Evolutionary conservation across 352 stramenopile species (phyloP).

Genomic region (Aphanomyces invadans): DNA sequence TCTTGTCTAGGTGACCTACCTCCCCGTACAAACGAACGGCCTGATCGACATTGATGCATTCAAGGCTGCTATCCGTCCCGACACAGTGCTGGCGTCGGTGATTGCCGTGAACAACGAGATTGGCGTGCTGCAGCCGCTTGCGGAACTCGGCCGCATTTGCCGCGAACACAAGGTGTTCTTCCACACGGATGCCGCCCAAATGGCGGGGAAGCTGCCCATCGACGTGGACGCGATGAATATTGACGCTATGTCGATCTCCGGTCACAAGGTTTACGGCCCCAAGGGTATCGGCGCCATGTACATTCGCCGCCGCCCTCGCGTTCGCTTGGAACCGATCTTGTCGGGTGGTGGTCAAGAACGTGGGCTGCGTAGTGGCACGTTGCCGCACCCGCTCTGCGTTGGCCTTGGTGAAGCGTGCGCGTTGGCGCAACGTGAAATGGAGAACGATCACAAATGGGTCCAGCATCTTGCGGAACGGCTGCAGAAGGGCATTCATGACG

Average conservation of each 20-base stretch:
- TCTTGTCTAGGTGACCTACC: slow-evolving; percentile 84
- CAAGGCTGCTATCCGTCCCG: slow-evolving; percentile 87
- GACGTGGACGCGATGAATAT: slow-evolving; percentile 98
- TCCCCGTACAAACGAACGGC: slow-evolving; percentile 89
- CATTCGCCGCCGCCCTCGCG: slow-evolving; percentile 91
- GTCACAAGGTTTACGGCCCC: slow-evolving; percentile 98
- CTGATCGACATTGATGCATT: slow-evolving; percentile 94
- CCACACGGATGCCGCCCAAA: slow-evolving; percentile 98
- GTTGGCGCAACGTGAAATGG: slow-evolving; percentile 91
- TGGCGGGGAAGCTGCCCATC: slow-evolving; percentile 95
- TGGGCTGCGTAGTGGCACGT: slow-evolving; percentile 89
- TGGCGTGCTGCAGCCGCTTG: slow-evolving; percentile 95
- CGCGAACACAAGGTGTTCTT: slow-evolving; percentile 94
- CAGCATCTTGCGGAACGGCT: slow-evolving; percentile 91
- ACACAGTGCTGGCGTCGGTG: slow-evolving; percentile 95
- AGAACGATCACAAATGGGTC: slow-evolving; percentile 93
- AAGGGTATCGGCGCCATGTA: slow-evolving; percentile 99
- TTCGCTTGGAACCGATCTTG: slow-evolving; percentile 97
- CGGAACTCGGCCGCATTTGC: slow-evolving; percentile 94
- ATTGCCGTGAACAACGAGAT: slow-evolving; percentile 99
- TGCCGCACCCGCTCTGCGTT: slow-evolving; percentile 67
- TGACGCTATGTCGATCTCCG: slow-evolving; percentile 97
- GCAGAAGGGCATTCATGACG: slow-evolving; percentile 72
- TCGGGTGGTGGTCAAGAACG: slow-evolving; percentile 97
- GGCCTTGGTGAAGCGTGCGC: slow-evolving; percentile 90